These are phyloP conservation scores for Xylariaceae sp. DNA, from an alignment of 2,329 filamentous ascomycete species.

Conservation along the genomic window DNA sequence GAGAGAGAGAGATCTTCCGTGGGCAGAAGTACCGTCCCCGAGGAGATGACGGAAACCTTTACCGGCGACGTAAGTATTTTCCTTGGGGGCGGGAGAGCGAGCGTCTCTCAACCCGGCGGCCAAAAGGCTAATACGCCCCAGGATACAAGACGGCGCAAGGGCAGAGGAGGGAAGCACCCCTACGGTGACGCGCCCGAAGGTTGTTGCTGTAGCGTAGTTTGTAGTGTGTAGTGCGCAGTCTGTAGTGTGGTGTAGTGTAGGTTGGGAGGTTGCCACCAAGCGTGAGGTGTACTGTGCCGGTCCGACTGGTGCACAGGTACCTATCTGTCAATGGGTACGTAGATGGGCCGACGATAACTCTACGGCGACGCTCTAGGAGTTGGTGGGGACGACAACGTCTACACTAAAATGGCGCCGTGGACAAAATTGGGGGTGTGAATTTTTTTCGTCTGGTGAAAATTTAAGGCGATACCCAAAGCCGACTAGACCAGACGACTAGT, in stretches of 20 bases:
- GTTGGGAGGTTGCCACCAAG: conserved; percentile 3
- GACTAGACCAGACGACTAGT: conserved; percentile 28
- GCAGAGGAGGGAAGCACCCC: conserved; percentile 2
- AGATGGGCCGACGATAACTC: conserved; percentile 15
- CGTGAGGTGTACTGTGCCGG: conserved; percentile 2
- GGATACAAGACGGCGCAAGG: not conserved
- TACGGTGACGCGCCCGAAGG: conserved; percentile 15
- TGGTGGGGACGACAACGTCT: conserved; percentile 20
- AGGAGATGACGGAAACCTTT: not conserved
- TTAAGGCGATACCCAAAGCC: conserved; percentile 23
- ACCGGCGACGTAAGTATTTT: not conserved
- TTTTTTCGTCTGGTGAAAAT: conserved; percentile 19
- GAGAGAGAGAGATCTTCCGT: not conserved
- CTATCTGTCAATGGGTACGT: conserved; percentile 7
- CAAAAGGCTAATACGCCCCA: not conserved
- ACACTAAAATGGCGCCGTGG: conserved; percentile 26
- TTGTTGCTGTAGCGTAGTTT: not conserved
- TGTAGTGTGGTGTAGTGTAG: not conserved
- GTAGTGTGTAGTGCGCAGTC: not conserved
- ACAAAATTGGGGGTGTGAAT: conserved; percentile 26
- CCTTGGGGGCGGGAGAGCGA: not conserved
- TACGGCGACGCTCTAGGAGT: conserved; percentile 16
- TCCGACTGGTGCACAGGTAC: conserved; percentile 1
- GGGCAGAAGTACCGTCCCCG: conserved; percentile 2
- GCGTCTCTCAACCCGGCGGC: not conserved